phyloP scores from a whole-genome alignment of 2,329 filamentous ascomycete species.

The Colletotrichum salicis region DNA sequence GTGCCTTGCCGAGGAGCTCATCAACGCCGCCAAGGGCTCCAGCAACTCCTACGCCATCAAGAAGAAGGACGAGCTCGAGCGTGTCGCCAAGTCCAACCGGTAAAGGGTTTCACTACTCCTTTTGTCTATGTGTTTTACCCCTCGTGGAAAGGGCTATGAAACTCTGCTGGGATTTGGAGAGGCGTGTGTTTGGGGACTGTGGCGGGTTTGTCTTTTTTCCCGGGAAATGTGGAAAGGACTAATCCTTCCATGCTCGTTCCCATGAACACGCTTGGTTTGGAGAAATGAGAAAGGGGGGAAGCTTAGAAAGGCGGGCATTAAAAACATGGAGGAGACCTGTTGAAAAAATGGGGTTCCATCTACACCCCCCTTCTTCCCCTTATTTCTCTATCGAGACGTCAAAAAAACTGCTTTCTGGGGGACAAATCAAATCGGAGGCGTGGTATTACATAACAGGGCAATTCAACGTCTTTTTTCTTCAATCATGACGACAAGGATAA shows the following conservation, averaged over 20 bases:
- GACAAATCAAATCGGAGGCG: conserved; percentile 36
- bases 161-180: conserved; percentile 8
- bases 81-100: conserved; percentile 99
- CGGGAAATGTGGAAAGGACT: conserved; percentile 44
- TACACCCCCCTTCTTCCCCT: not conserved
- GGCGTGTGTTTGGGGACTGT: conserved; percentile 17
- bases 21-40: conserved; percentile 99
- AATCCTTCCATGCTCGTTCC: not conserved
- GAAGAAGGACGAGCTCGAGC: conserved; percentile 99
- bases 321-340: conserved; percentile 1
- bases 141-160: conserved; percentile 30
- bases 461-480: conserved; percentile 35
- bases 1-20: conserved; percentile 99
- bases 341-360: conserved; percentile 14
- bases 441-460: conserved; percentile 37
- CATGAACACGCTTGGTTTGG: conserved; percentile 17
- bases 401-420: conserved; percentile 36
- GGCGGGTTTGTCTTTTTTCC: conserved; percentile 15
- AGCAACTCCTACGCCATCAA: conserved; percentile 99
- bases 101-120: conserved; percentile 71
- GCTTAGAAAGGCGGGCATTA: too few relatives aligned
- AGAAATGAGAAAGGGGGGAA: conserved; percentile 2
- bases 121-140: conserved; percentile 27
- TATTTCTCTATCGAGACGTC: conserved; percentile 21
- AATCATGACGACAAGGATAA: not conserved